Evolutionary conservation across 305 asterid species (phyloP), one percentile per base, ranked within the genome.

Genomic region (Fraxinus xanthoxyloides): DNA sequence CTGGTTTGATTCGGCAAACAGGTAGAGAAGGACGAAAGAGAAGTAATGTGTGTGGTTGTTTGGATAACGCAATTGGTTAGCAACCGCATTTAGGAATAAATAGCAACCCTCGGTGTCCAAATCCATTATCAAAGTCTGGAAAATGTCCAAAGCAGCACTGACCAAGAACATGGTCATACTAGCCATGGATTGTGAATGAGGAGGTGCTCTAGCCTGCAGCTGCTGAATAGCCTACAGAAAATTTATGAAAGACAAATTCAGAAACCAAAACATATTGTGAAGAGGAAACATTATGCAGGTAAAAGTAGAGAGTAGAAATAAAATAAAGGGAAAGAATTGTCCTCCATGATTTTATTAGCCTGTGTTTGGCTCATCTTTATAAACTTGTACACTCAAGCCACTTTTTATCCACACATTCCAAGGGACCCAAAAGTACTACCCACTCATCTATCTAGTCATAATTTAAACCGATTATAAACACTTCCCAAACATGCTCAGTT

Each of bases 21-120:
- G 91, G 92, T 92, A 92, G 46, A 97, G 98, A 77, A 97, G 89
- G 84, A 94, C 87, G 87, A 93, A 97, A 77, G 99, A 97, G 96
- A 93, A 97, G 91, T 93, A 94, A 84, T 97, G 98, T 0, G 99
- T 97, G 90, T 97, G 98, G 85, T 89, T 94, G 90, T 97, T 97
- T 13, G 99, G 99, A 84, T 97, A 97, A 7, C 99, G 99, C 48
- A 97, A 83, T 89, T 97, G 99, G 82, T 97, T 97, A 83, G 98
- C 99, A 77, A 94, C 87, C 51, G 99, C 98, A n/a, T 94, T 97
- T 88, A 97, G 82, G 87, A 97, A 97, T 28, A 97, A 91, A 90
- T 97, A 97, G 61, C 99, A 95, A n/a, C 99, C 99, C 91, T 97
- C 99, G 0, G 98, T 89, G 80, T 97, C 98, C 69, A 97, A 90